Evolutionary conservation across 1,284 basidiomycete species (phyloP).

Genomic region (Flammula alnicola): DNA sequence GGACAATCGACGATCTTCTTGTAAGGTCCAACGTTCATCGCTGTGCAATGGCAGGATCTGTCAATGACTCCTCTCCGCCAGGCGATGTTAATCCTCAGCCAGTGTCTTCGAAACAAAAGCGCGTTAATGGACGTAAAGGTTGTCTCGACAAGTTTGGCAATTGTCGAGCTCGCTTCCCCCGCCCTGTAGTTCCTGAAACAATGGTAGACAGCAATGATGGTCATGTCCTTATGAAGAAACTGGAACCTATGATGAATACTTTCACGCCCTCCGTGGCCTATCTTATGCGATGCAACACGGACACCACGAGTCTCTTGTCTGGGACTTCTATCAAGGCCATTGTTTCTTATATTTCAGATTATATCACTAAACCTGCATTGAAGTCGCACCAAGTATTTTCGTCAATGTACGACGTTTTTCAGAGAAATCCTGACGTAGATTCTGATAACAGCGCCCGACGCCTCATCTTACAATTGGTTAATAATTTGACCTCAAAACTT

Average conservation of each 20-base stretch:
- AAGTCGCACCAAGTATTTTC: slow-evolving; percentile 40
- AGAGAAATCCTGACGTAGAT: slow-evolving; percentile 5
- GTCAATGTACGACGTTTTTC: slow-evolving; percentile 26
- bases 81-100: neutral
- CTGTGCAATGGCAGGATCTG: neutral
- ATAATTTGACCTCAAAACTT: slow-evolving; percentile 30
- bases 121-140: slow-evolving; percentile 4
- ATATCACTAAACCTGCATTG: slow-evolving; percentile 35
- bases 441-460: neutral
- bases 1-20: slow-evolving; percentile 2
- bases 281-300: neutral
- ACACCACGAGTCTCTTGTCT: slow-evolving; percentile 2
- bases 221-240: slow-evolving; percentile 21
- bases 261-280: slow-evolving; percentile 2
- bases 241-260: slow-evolving; percentile 24
- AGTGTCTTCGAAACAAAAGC: neutral
- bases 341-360: slow-evolving; percentile 36
- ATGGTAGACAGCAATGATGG: slow-evolving; percentile 20
- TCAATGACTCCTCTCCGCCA: neutral
- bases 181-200: slow-evolving; percentile 13
- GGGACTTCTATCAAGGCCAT: slow-evolving; percentile 37
- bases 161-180: slow-evolving; percentile 32
- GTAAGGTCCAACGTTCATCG: slow-evolving; percentile 3
- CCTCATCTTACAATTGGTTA: slow-evolving; percentile 36
- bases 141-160: slow-evolving; percentile 11